A percentile compares a stretch with the other conserved stretches of the same genome.
Conservation (phyloP, 805 yeast species). For the Kazachstania psychrophila region DNA sequence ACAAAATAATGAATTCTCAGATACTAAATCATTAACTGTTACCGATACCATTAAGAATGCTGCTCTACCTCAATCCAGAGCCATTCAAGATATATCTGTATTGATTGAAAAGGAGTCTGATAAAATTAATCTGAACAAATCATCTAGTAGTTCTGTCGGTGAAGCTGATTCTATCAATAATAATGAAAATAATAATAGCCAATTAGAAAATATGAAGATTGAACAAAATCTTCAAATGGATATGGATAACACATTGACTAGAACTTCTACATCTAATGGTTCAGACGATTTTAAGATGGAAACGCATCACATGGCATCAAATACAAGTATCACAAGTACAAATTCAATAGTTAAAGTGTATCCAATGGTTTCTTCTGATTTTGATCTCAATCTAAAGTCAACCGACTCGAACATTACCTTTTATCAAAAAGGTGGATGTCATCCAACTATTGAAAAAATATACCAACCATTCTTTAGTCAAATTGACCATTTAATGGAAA, state of each 20-base stretch:
- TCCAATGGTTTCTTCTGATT: background rate
- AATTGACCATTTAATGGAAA: constrained; percentile 30
- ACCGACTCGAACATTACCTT: constrained; percentile 1
- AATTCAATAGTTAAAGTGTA: constrained; percentile 10
- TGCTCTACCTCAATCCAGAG: background rate
- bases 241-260: background rate
- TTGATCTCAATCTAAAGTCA: constrained; percentile 2
- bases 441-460: constrained; percentile 42
- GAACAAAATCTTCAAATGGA: background rate
- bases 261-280: constrained; percentile 12
- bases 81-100: too few relatives aligned
- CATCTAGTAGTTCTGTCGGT: constrained; percentile 22
- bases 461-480: constrained; percentile 50
- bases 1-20: constrained; percentile 12
- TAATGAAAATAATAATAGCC: background rate
- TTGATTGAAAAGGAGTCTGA: background rate
- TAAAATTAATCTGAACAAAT: constrained; percentile 26
- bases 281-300: constrained; percentile 24
- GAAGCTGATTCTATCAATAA: background rate
- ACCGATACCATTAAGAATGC: too few relatives aligned
- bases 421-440: constrained; percentile 12
- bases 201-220: background rate
- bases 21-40: background rate
- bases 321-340: constrained; percentile 23
- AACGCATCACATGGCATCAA: constrained; percentile 17